Evolutionary conservation across 2,329 filamentous ascomycete species (phyloP).

Genomic region (Corynespora cassiicola): DNA sequence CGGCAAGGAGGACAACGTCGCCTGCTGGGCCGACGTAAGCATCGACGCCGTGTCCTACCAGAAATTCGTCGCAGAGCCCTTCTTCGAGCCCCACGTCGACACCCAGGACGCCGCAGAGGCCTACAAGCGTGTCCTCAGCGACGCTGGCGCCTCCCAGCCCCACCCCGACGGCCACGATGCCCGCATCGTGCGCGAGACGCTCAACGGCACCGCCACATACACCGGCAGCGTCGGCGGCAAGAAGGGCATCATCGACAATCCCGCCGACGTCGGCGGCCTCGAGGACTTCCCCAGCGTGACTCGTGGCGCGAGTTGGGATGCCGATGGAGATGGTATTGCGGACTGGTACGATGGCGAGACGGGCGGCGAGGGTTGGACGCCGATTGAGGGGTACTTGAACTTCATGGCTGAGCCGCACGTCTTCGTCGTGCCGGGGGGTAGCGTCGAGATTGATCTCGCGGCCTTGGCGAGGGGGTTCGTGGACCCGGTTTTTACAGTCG

Average conservation of each 20-base stretch:
- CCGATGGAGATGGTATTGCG: slow-evolving; percentile 41
- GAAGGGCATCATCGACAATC: slow-evolving; percentile 43
- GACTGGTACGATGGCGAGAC: slow-evolving; percentile 46
- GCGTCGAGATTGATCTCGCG: slow-evolving; percentile 29
- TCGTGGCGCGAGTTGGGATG: slow-evolving; percentile 37
- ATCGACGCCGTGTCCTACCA: slow-evolving; percentile 35
- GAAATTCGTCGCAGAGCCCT: slow-evolving; percentile 34
- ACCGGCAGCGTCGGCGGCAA: slow-evolving; percentile 35
- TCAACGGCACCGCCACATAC: slow-evolving; percentile 36
- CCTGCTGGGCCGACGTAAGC: slow-evolving; percentile 39
- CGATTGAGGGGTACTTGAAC: slow-evolving; percentile 43
- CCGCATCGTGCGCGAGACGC: slow-evolving; percentile 41
- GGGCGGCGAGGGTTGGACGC: slow-evolving; percentile 38
- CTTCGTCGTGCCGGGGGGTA: slow-evolving; percentile 31
- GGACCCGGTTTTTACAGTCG: slow-evolving; percentile 14
- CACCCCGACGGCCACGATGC: slow-evolving; percentile 40
- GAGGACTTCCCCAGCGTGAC: slow-evolving; percentile 37
- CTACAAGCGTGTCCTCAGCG: slow-evolving; percentile 44
- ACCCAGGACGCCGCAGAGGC: slow-evolving; percentile 40
- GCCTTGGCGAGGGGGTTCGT: slow-evolving; percentile 21
- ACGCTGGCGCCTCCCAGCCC: slow-evolving; percentile 39
- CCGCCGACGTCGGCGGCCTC: slow-evolving; percentile 40
- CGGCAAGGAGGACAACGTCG: slow-evolving; percentile 25
- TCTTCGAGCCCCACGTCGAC: slow-evolving; percentile 37
- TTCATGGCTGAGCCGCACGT: slow-evolving; percentile 45